Percentiles rank a stretch among this genome's conserved stretches.
Conservation (phyloP, 352 stramenopile genomes). For the Pythium monospermum region DNA sequence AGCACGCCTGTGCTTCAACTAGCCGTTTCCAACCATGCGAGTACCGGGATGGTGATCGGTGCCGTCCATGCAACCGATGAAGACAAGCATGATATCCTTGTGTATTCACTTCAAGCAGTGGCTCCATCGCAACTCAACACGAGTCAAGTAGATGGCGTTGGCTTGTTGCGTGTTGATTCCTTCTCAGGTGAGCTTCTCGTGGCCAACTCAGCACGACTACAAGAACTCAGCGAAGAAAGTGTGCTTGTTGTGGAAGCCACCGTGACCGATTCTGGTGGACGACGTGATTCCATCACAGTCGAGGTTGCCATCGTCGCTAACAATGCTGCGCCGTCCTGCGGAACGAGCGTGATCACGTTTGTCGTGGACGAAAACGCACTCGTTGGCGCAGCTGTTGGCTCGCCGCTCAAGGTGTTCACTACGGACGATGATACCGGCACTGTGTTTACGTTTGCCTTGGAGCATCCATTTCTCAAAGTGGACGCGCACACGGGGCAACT, state of each 20-base stretch:
- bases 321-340: slow-evolving; percentile 20
- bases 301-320: slow-evolving; percentile 9
- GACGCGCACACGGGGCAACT: slow-evolving; percentile 17
- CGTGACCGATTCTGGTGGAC: slow-evolving; percentile 9
- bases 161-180: slow-evolving; percentile 10
- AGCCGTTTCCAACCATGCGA: slow-evolving; percentile 14
- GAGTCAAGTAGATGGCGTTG: slow-evolving; percentile 2
- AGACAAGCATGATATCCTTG: slow-evolving; percentile 8
- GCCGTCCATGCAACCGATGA: slow-evolving; percentile 15
- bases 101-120: slow-evolving; percentile 6
- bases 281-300: slow-evolving; percentile 8
- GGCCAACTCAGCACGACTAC: slow-evolving; percentile 12
- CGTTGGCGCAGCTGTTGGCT: slow-evolving; percentile 9
- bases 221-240: slow-evolving; percentile 7
- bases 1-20: not conserved
- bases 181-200: slow-evolving; percentile 16
- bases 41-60: slow-evolving; percentile 1
- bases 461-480: slow-evolving; percentile 19
- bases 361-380: slow-evolving; percentile 16
- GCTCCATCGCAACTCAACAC: not conserved
- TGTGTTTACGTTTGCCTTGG: slow-evolving; percentile 20
- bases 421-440: slow-evolving; percentile 21
- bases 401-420: slow-evolving; percentile 1
- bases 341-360: slow-evolving; percentile 1
- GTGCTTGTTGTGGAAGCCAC: slow-evolving; percentile 6